Evolutionary conservation across 2,329 filamentous ascomycete genomes (phyloP), one percentile per base, ranked within the genome.

Genomic region (Colletotrichum sojae): DNA sequence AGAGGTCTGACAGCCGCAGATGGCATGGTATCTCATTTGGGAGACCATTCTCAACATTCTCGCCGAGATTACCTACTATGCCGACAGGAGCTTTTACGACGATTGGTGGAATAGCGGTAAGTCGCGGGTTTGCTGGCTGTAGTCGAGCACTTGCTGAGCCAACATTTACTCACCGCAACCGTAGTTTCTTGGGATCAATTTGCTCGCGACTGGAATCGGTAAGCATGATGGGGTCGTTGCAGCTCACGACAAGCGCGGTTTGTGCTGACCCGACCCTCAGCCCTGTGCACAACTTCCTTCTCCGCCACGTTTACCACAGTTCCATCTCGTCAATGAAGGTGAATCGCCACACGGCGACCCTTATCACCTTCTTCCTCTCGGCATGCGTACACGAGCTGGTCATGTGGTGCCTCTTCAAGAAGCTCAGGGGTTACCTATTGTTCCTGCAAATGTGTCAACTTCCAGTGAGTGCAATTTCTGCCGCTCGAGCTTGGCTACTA

Each of bases 11-110:
- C 13, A 1, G 8, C 4, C 20, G 20, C 58, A 84, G 81, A 85
- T 94, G 66, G 86, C 89, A 0, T 95, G 92, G 91, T 95, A 94
- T 77, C 86, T 95, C 31, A 94, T 95, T 72, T 95, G 93, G 93
- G 90, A 92, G 78, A 89, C 88, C 3, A 87, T 91, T 43, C 83
- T 94, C 69, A 95, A 95, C 77, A 87, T 93, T 15, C 83, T 95
- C 22, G 93, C 92, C 4, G 93, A 95, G 78, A 77, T 95, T 63
- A 94, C 92, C 0, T 84, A 85, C 71, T 95, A 95, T 77, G 92
- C 92, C 5, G 93, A 95, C 76, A 88, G 92, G 54, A 91, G 89
- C 70, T 94, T 94, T 78, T 90, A 90, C 74, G 84, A 86, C 46
- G 85, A 86, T 56, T 91, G 89, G 89, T 90, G 89, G 88, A 90